Base-by-base conservation (phyloP, 306 rosid species). In the Lathyrus oleraceus region DNA sequence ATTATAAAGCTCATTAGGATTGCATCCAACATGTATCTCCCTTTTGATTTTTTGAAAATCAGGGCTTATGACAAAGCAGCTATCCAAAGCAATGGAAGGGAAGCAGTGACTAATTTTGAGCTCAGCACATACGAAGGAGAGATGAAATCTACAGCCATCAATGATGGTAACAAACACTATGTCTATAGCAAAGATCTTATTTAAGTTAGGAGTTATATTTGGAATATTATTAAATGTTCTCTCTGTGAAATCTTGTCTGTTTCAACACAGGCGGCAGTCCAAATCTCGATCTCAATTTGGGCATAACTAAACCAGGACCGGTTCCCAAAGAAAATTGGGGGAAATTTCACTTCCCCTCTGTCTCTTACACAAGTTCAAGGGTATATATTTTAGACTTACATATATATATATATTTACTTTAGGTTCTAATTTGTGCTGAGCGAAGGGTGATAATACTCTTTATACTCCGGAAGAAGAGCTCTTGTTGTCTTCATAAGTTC, bases 1-100 rank as follows among this genome's bases (percentile, higher is more conserved):
- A 85, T 85, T 83, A 82, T 87, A 83, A 83, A 90, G 87, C 82
- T 86, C 88, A 75, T 79, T 78, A 63, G 75, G 85, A 49, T 76
- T 86, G 84, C 87, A 77, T 78, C 89, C 95, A 89, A 89, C 95
- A 69, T 36, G 65, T 82, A 74, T 88, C 63, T 84, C 76, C 87
- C 88, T 85, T 88, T 86, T 88, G 83, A 61, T 82, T 85, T 90
- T 87, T 78, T 91, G 89, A 76, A 89, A 84, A 83, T 69, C 82
- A 95, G 99, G 99, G 99, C 97, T 74, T 91, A 95, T 81, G 99
- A 95, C 84, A 91, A 86, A 79, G 97, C 99, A 67, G 99, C 99
- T 15, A 86, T 95, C 88, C 82, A 87, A 73, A 89, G 89, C 83
- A 95, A 89, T 36, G 99, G 97, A 79, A 88, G 91, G 86, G 99